Conservation (phyloP, 208 protist species). For the Polymyxa betae region DNA sequence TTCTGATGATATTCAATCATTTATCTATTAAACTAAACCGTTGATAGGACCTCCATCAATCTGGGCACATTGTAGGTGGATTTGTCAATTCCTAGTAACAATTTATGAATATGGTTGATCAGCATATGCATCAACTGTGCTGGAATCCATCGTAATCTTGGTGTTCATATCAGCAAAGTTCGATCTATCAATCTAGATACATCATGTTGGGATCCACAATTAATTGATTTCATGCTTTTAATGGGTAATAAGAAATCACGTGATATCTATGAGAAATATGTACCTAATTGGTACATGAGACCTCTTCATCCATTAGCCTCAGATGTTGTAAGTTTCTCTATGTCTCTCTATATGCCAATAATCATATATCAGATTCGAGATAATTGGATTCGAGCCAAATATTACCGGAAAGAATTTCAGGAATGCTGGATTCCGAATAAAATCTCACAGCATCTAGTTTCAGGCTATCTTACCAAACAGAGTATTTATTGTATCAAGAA, state of each 20-base stretch:
- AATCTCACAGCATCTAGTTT: neutral
- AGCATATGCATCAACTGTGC: constrained; percentile 74
- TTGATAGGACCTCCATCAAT: constrained; percentile 24
- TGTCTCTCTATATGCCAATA: neutral
- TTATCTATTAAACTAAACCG: neutral
- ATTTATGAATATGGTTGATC: constrained; percentile 45
- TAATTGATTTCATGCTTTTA: constrained; percentile 49
- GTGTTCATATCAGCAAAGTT: constrained; percentile 72
- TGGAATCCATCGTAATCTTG: constrained; percentile 72
- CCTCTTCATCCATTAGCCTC: neutral
- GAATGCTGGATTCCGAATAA: too few species aligned
- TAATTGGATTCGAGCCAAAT: constrained; percentile 34
- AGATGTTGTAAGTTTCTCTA: too few species aligned
- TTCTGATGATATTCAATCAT: neutral
- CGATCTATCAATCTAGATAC: constrained; percentile 66
- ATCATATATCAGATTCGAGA: neutral
- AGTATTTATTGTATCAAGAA: neutral
- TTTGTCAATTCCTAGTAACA: neutral
- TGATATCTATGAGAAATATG: neutral
- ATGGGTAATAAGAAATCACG: neutral
- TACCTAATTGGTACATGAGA: neutral
- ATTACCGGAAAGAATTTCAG: neutral
- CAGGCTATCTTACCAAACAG: neutral
- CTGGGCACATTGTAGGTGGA: constrained; percentile 30
- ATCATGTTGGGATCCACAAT: neutral